Conservation (phyloP, 2,329 filamentous ascomycete species). For the Monosporascus sp. region DNA sequence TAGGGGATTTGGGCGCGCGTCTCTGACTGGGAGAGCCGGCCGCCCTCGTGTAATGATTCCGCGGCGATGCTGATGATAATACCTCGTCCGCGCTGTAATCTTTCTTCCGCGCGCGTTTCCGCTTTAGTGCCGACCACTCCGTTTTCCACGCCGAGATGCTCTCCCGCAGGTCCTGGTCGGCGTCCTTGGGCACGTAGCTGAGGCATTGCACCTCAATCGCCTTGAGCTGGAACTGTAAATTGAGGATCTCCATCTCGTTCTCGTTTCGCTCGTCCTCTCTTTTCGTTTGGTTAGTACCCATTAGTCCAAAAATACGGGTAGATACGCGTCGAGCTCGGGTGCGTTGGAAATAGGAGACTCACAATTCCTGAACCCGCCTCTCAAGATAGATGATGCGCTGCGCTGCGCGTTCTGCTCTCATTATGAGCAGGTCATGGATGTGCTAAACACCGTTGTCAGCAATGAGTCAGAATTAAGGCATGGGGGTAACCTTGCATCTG, state of each 20-base stretch:
- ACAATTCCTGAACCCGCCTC: conserved; percentile 53
- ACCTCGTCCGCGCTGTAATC: conserved; percentile 4
- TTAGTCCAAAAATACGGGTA: conserved; percentile 5
- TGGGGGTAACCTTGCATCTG: conserved; percentile 38
- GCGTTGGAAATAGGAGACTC: conserved; percentile 17
- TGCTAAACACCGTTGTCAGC: conserved; percentile 37
- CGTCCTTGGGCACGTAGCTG: conserved; percentile 39
- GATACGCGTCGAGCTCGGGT: conserved; percentile 5
- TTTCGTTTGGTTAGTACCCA: conserved; percentile 4
- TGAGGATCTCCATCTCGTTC: conserved; percentile 55
- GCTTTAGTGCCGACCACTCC: conserved; percentile 50
- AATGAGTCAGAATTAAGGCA: conserved; percentile 1
- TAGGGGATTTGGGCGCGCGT: background rate
- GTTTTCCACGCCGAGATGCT: conserved; percentile 58
- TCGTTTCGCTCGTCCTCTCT: conserved; percentile 52
- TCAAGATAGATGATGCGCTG: conserved; percentile 57
- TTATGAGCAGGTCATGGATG: conserved; percentile 56
- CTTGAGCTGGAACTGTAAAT: conserved; percentile 56
- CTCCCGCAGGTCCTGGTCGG: conserved; percentile 50
- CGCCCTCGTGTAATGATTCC: background rate
- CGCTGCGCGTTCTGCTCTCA: conserved; percentile 51
- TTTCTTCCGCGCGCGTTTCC: conserved; percentile 31
- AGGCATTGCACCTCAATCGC: conserved; percentile 55
- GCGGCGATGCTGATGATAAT: background rate
- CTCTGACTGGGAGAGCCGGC: background rate